Base-by-base conservation (phyloP, 169 alveolate genomes). In the Blepharisma undulans region DNA sequence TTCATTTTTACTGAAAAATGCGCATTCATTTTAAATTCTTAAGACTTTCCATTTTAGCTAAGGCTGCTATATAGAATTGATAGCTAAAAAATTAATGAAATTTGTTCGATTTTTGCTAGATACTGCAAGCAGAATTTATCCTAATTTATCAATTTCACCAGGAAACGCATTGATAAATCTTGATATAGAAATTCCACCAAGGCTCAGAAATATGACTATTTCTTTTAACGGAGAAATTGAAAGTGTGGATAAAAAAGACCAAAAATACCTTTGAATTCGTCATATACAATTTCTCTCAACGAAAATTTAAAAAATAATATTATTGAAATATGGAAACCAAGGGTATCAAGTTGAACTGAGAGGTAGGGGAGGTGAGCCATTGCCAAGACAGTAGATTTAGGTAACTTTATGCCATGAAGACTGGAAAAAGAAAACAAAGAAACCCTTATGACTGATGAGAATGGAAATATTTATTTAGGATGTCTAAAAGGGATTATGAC, bases 141-240 rank as follows among this genome's bases (percentile, higher is more conserved):
- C 89, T 25, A 90, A 94, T 89, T 61, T 95, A 60, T 27, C 7
- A 14, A 29, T 29, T 78, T 18, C 29, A 25, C 36, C 86, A 27
- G 90, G 78, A 30, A 74, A 88, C 21, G 94, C 92, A 19, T 19
- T n/a, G 7, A 72, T 85, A 74, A 89, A 72, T 1, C 84, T 95
- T 48, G 92, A 87, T 27, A 93, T 93, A 89, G 92, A 94, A 80
- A 96, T 95, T 4, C 98, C 98, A 27, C 92, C 96, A 48, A 90
- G 93, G 33, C 85, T 95, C 8, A 89, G 19, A 0, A 22, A 27
- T 5, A 80, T 91, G 16, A 18, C 71, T 76, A 88, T 94, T 22
- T 6, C 3, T 4, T 48, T 95, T 27, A n/a, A n/a, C 10, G 94
- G 90, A 2, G 94, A 92, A 80, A 80, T 93, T n/a, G 72, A 71